phyloP scores from a whole-genome alignment of 371 early-diverging fungal genomes.

The Batrachochytrium dendrobatidis region DNA sequence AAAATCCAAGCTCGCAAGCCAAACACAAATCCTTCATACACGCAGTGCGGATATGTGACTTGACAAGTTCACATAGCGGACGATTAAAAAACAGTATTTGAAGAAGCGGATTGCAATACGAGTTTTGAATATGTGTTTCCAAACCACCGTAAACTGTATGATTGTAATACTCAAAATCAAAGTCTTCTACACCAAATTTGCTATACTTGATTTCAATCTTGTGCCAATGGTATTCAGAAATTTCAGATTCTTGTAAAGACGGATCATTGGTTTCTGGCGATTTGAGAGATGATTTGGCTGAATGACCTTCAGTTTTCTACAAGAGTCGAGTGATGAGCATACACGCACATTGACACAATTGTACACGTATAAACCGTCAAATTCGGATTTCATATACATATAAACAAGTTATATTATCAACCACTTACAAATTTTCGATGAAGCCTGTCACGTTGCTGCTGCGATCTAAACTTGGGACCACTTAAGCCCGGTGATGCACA shows the following conservation, averaged over 20 bases:
- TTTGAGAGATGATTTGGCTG: too few relatives aligned
- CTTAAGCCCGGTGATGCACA: too few relatives aligned
- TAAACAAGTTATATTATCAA: not conserved
- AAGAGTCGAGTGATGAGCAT: too few relatives aligned
- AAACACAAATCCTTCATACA: conserved; percentile 75
- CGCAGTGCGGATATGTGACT: conserved; percentile 59
- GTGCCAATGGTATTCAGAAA: conserved; percentile 61
- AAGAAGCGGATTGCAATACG: conserved; percentile 81
- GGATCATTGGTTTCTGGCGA: too few relatives aligned
- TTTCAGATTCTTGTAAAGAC: conserved; percentile 48
- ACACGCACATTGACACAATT: too few relatives aligned
- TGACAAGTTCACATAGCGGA: conserved; percentile 59
- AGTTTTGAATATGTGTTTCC: conserved; percentile 83
- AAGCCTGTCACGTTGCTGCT: conserved; percentile 62
- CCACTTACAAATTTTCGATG: conserved; percentile 8
- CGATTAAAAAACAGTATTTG: conserved; percentile 71
- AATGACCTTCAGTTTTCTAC: too few relatives aligned
- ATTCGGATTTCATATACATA: not conserved
- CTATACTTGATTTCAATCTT: conserved; percentile 72
- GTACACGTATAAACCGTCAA: too few relatives aligned
- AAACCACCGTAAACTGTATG: conserved; percentile 75
- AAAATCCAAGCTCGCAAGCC: conserved; percentile 83
- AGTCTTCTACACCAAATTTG: conserved; percentile 93
- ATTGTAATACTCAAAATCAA: conserved; percentile 93
- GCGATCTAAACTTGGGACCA: conserved; percentile 78